Conservation (phyloP, 345 rosid species). For the Aurinia saxatilis region DNA sequence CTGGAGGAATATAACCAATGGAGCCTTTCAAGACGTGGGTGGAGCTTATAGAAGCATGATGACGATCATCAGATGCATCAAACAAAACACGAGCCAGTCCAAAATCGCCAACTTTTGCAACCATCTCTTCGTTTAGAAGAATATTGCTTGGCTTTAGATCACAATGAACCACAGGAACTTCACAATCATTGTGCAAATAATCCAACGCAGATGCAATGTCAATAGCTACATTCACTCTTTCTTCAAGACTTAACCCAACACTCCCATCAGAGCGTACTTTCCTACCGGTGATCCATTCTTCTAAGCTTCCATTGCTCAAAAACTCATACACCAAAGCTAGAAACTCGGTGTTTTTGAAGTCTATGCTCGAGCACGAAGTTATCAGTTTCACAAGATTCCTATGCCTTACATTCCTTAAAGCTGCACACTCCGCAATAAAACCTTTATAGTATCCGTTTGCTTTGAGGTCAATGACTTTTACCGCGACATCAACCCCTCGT, state of each 20-base stretch:
- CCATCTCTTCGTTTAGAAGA: conserved; percentile 38
- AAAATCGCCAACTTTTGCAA: conserved; percentile 50
- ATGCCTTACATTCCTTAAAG: conserved; percentile 43
- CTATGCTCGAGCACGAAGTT: conserved; percentile 46
- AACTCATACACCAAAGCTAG: conserved; percentile 50
- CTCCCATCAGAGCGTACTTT: conserved; percentile 27
- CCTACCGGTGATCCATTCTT: conserved; percentile 40
- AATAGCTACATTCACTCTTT: conserved; percentile 39
- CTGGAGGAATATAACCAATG: conserved; percentile 52
- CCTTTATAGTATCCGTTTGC: conserved; percentile 35
- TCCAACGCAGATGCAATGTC: conserved; percentile 42
- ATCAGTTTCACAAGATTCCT: conserved; percentile 46
- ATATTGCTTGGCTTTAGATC: conserved; percentile 32
- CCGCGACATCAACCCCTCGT: conserved; percentile 25
- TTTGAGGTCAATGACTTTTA: conserved; percentile 37
- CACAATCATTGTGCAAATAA: conserved; percentile 47
- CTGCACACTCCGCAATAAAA: conserved; percentile 44
- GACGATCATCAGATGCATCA: conserved; percentile 19
- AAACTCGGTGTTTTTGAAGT: conserved; percentile 35
- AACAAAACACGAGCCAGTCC: conserved; percentile 39
- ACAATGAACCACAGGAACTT: conserved; percentile 48
- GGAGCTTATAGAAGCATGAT: conserved; percentile 30
- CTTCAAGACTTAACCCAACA: conserved; percentile 29
- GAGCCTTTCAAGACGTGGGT: conserved; percentile 40
- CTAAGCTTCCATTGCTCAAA: conserved; percentile 39